Evolutionary conservation across 352 stramenopile species (phyloP).

Genomic region (Globisporangium cylindrosporum): DNA sequence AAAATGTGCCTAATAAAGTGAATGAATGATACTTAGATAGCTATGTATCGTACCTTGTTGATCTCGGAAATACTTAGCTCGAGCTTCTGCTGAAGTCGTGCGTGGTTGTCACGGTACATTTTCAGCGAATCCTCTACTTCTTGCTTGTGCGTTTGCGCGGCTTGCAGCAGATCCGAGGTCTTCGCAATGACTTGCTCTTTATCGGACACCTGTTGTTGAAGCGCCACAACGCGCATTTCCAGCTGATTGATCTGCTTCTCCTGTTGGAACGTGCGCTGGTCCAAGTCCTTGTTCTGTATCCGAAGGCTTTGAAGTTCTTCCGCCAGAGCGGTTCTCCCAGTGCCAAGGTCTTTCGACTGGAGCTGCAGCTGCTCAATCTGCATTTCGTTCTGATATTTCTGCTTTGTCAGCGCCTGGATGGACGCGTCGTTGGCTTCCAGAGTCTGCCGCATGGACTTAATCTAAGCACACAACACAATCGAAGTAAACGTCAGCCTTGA

Average conservation of each 20-base stretch:
- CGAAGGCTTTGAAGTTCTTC: constrained; percentile 58
- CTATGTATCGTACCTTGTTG: constrained; percentile 69
- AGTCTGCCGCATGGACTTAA: constrained; percentile 40
- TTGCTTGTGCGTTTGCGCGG: constrained; percentile 68
- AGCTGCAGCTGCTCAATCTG: constrained; percentile 67
- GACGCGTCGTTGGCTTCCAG: constrained; percentile 47
- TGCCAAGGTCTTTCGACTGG: constrained; percentile 58
- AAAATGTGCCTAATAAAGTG: background rate
- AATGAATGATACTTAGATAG: background rate
- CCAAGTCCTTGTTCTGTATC: constrained; percentile 75
- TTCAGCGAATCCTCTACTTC: constrained; percentile 85
- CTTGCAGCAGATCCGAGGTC: constrained; percentile 65
- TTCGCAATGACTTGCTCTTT: constrained; percentile 78
- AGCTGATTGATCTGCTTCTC: constrained; percentile 83
- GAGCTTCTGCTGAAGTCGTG: constrained; percentile 82
- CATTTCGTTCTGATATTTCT: constrained; percentile 79
- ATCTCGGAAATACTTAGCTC: constrained; percentile 89
- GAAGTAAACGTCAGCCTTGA: background rate
- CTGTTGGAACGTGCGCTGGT: constrained; percentile 75
- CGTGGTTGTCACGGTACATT: constrained; percentile 86
- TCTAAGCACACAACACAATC: constrained; percentile 21
- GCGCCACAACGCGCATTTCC: constrained; percentile 58
- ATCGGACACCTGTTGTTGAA: constrained; percentile 76
- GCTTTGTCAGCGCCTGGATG: constrained; percentile 58
- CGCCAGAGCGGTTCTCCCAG: constrained; percentile 34